Percentiles rank a stretch among this genome's conserved stretches.
Conservation (phyloP, 768 basidiomycete species). For the Rhodotorula paludigena region DNA sequence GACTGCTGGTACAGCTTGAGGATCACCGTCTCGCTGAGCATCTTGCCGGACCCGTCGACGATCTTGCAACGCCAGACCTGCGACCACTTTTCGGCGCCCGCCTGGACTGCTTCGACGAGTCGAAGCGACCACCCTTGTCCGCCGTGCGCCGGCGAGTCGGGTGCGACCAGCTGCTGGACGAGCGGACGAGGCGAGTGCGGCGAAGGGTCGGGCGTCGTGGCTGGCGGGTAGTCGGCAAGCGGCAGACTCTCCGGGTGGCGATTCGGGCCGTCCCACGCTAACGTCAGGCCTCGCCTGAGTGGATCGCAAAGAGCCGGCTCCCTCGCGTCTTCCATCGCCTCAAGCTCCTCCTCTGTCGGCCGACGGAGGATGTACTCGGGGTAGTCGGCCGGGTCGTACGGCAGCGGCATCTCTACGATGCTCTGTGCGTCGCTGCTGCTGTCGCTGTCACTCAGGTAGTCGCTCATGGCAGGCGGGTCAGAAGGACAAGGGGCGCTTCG, state of each 20-base stretch:
- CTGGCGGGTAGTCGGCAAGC: not conserved
- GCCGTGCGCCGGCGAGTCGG: not conserved
- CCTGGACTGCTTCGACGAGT: not conserved
- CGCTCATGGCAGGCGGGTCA: no score
- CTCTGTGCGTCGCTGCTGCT: no score
- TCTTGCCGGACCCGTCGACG: not conserved
- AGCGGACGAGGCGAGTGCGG: slow-evolving; percentile 10
- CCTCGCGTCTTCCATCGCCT: no score
- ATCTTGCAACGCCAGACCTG: slow-evolving; percentile 17
- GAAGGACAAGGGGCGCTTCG: no score
- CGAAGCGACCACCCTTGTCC: not conserved
- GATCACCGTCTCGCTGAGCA: not conserved
- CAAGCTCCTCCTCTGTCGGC: no score
- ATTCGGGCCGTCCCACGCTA: not conserved
- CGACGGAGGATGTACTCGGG: no score
- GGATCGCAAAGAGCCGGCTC: no score
- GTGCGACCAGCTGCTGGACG: not conserved
- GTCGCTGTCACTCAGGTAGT: no score
- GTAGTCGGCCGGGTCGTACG: no score
- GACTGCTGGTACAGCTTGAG: slow-evolving; percentile 13
- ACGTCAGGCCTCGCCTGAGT: not conserved
- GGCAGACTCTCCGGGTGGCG: not conserved
- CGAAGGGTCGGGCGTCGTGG: not conserved
- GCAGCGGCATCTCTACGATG: no score
- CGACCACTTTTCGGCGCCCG: not conserved